Evolutionary conservation across 2,329 filamentous ascomycete species (phyloP).

Genomic region (Diaporthe citrichinensis): DNA sequence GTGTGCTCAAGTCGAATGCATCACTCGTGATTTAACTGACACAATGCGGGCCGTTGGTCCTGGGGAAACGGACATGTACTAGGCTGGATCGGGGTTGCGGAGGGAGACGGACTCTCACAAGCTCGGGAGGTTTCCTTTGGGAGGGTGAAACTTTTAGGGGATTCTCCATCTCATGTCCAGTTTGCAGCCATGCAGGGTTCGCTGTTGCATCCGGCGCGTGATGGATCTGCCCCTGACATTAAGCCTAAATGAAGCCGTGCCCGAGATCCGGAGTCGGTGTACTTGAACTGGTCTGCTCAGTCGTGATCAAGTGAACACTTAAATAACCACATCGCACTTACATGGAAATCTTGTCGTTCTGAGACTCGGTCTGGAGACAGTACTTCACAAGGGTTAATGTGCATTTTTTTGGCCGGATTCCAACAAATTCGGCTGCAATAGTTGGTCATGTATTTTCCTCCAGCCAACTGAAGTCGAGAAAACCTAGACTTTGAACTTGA

Average conservation of each 20-base stretch:
- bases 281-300: neutral
- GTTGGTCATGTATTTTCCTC: too few species aligned
- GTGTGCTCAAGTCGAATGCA: neutral
- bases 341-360: neutral
- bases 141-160: neutral
- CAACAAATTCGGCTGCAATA: neutral
- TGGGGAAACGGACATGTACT: neutral
- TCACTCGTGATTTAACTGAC: conserved; percentile 15
- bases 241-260: conserved; percentile 19
- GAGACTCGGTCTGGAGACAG: neutral
- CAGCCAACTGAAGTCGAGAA: neutral
- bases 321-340: too few species aligned
- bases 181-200: neutral
- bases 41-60: conserved; percentile 26
- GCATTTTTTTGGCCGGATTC: too few species aligned
- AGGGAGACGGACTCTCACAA: neutral
- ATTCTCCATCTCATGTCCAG: neutral
- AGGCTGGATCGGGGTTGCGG: conserved; percentile 20
- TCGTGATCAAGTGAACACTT: neutral
- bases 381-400: too few species aligned
- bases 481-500: neutral
- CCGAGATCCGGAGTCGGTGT: neutral
- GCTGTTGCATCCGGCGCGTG: neutral
- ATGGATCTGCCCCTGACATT: conserved; percentile 1
- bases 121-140: neutral